Evolutionary conservation across 2,329 filamentous ascomycete genomes (phyloP).

Genomic region (Talaromyces sp.): DNA sequence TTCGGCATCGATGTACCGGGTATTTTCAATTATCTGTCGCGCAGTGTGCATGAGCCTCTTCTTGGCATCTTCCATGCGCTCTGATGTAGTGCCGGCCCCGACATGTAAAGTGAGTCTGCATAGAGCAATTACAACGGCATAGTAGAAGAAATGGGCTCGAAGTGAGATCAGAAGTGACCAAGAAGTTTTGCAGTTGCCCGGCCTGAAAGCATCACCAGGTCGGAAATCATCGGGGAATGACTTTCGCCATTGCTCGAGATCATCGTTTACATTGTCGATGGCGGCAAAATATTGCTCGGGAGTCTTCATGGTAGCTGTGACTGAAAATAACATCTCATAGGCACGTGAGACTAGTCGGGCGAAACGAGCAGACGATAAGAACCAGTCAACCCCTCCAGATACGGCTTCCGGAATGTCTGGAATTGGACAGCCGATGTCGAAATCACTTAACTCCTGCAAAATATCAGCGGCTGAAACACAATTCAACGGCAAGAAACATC

Average conservation of each 20-base stretch:
- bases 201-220: constrained; percentile 16
- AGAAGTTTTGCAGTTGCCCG: constrained; percentile 11
- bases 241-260: constrained; percentile 26
- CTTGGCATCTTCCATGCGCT: constrained; percentile 15
- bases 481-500: not conserved
- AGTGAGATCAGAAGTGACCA: constrained; percentile 17
- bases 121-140: constrained; percentile 25
- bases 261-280: constrained; percentile 18
- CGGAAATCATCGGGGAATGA: constrained; percentile 25
- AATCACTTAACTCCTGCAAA: constrained; percentile 29
- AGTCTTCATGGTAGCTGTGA: constrained; percentile 23
- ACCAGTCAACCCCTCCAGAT: constrained; percentile 31
- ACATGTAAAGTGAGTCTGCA: constrained; percentile 24
- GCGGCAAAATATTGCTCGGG: constrained; percentile 10
- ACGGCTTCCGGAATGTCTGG: constrained; percentile 26
- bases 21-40: constrained; percentile 26
- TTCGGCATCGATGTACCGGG: constrained; percentile 26
- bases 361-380: constrained; percentile 25
- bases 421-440: constrained; percentile 32
- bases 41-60: constrained; percentile 25
- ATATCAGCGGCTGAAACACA: not conserved
- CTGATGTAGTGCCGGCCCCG: constrained; percentile 10
- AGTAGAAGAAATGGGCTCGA: constrained; percentile 26
- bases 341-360: constrained; percentile 27
- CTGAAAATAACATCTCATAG: constrained; percentile 30